Evolutionary conservation across 352 stramenopile species (phyloP), one percentile per base, ranked within the genome.

Genomic region (Elongisporangium anandrum): DNA sequence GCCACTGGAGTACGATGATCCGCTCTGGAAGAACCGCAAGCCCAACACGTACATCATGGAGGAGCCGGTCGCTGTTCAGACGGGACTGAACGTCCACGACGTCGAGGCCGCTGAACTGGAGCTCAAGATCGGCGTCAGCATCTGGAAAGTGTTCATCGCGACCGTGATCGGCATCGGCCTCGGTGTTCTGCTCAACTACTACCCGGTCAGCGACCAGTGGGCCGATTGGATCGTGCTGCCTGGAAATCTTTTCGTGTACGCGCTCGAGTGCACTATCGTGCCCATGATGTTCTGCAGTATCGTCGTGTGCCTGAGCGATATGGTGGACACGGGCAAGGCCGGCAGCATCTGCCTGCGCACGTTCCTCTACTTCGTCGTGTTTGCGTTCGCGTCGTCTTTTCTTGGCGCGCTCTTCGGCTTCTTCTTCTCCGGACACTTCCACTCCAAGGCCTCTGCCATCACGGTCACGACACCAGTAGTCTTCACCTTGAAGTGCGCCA

Each of bases 211-310:
- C 38, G 53, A 52, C 4, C 66, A 68, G 21, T 65, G 54, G 56
- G 75, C 71, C 17, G 59, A 75, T 34, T 87, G 79, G 79, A 60
- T 91, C 62, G 70, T 69, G 12, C 53, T 91, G 24, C 79, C 81
- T 4, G 81, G 81, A 10, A 57, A 84, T 16, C 61, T 91, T 10
- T 91, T 91, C 50, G 79, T 89, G 45, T 49, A 70, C 10, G 79
- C 75, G 20, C 73, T 88, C 55, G 86, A 84, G 64, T 89, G 81
- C 61, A 55, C 87, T 15, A 75, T 91, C 54, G 76, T 85, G 52
- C 77, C 77, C 2, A 81, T 89, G 69, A 79, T 89, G 3, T 88
- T 87, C 53, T 89, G 77, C 70, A 87, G 66, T 39, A 67, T 89
- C 41, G 73, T 85, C 19, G 65, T 85, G 39, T 83, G 71, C 26